Evolutionary conservation across 495 filamentous ascomycete genomes (phyloP).

Genomic region (Rhypophila decipiens): DNA sequence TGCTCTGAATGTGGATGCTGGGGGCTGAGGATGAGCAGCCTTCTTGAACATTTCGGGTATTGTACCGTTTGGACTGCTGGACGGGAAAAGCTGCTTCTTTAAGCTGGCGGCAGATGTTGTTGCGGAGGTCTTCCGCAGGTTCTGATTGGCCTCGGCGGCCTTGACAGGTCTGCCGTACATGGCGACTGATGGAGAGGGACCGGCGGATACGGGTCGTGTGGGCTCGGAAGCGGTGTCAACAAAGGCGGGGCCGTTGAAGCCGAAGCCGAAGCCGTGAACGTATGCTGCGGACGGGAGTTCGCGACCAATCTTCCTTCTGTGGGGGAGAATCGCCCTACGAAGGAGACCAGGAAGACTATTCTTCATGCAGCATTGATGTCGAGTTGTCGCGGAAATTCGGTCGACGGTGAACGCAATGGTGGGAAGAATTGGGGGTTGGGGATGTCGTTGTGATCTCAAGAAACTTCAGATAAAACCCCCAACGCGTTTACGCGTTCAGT

Average conservation of each 20-base stretch:
- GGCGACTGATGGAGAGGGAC: constrained; percentile 1
- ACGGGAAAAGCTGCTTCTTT: constrained; percentile 42
- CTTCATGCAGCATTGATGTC: constrained; percentile 19
- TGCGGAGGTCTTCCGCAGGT: constrained; percentile 1
- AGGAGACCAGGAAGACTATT: constrained; percentile 20
- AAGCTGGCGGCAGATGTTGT: constrained; percentile 21
- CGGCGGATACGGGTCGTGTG: background rate
- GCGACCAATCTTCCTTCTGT: constrained; percentile 7
- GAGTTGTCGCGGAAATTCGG: too few species aligned
- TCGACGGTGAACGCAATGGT: too few species aligned
- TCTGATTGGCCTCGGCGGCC: constrained; percentile 12
- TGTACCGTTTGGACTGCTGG: constrained; percentile 36
- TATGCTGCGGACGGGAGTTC: constrained; percentile 1
- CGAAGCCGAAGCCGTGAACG: constrained; percentile 8
- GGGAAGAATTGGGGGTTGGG: too few species aligned
- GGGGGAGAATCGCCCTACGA: constrained; percentile 15
- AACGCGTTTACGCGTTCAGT: too few species aligned
- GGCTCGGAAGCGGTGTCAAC: too few species aligned
- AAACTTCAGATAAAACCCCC: too few species aligned
- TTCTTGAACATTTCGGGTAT: constrained; percentile 25
- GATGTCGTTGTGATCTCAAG: too few species aligned
- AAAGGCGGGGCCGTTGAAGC: too few species aligned
- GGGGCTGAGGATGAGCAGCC: background rate
- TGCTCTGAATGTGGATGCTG: background rate
- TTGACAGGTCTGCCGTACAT: constrained; percentile 20